Conservation (phyloP, 352 stramenopile genomes). For the Globisporangium cylindrosporum region DNA sequence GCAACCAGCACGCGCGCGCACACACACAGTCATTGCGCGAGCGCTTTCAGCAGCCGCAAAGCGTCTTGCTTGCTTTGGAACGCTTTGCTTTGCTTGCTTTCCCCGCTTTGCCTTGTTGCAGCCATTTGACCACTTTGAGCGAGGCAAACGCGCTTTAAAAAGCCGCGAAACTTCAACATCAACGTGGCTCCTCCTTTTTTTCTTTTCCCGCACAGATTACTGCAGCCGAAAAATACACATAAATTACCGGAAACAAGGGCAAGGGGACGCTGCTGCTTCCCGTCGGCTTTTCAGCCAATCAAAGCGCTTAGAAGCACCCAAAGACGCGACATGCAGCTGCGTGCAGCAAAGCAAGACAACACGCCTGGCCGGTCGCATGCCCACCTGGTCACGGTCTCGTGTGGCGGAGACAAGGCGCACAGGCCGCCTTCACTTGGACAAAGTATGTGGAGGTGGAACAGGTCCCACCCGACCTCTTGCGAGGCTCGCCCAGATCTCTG, state of each 20-base stretch:
- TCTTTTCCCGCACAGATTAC: neutral
- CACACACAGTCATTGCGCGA: no score
- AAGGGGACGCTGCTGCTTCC: neutral
- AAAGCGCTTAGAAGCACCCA: neutral
- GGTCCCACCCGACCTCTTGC: neutral
- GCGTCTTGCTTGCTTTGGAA: no score
- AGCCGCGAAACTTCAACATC: conserved; percentile 6
- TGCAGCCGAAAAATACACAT: neutral
- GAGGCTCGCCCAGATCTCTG: neutral
- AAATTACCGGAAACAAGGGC: neutral
- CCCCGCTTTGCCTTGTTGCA: neutral
- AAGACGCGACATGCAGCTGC: conserved; percentile 7
- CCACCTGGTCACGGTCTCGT: neutral
- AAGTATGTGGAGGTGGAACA: neutral
- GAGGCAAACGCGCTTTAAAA: neutral
- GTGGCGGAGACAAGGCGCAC: neutral
- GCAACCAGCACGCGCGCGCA: no score
- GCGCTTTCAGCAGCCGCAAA: no score
- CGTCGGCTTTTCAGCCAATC: neutral
- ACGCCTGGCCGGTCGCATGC: neutral
- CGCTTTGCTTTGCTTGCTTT: neutral
- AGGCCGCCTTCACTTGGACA: neutral
- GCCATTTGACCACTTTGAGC: neutral
- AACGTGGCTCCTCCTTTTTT: neutral
- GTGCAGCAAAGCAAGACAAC: neutral